Conservation (phyloP, 176 grass and related monocot species). For the Bonia amplexicaulis region DNA sequence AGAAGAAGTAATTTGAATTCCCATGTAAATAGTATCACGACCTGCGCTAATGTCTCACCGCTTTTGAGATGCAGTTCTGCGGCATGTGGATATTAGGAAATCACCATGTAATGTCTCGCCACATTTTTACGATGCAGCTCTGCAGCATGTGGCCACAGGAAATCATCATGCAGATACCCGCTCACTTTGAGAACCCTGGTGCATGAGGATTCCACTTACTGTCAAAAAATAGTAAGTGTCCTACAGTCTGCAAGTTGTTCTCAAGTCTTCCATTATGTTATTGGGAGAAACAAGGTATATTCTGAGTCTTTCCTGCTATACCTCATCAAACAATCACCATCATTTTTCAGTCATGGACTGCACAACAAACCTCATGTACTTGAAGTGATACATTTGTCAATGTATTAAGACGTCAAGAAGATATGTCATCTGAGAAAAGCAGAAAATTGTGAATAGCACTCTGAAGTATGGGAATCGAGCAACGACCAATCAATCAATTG, state of each 20-base stretch:
- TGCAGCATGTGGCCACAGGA: neutral
- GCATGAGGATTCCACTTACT: neutral
- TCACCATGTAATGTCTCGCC: neutral
- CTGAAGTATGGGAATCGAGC: neutral
- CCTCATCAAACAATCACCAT: neutral
- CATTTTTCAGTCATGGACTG: neutral
- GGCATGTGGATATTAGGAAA: neutral
- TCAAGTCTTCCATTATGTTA: neutral
- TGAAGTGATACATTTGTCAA: neutral
- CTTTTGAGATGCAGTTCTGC: neutral
- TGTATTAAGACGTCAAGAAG: neutral
- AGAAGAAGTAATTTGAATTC: neutral
- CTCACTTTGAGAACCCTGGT: neutral
- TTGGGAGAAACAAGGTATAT: neutral
- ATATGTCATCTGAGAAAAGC: neutral
- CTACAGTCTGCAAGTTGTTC: neutral
- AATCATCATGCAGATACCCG: neutral
- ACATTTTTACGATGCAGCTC: neutral
- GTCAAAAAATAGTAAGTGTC: neutral
- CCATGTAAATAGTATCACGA: neutral
- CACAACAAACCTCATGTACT: neutral
- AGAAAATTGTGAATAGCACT: neutral
- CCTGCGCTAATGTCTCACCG: neutral
- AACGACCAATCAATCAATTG: neutral
- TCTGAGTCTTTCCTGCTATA: neutral